These are phyloP conservation scores for Backusella australiensis DNA, from an alignment of 192 early-diverging fungal genomes.

Conservation along the genomic window DNA sequence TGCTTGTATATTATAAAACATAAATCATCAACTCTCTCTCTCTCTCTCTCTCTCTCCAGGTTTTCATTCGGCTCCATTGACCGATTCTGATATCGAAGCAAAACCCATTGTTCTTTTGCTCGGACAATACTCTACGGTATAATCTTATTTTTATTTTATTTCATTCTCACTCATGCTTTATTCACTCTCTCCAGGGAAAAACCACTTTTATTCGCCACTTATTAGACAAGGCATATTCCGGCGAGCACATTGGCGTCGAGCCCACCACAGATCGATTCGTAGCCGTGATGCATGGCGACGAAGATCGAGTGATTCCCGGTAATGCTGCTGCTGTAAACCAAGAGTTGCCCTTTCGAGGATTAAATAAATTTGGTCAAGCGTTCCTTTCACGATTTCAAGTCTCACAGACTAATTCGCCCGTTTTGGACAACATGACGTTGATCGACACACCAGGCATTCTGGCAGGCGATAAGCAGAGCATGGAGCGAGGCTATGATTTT, in stretches of 20 bases:
- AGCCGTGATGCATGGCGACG: conserved; percentile 71
- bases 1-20: no score
- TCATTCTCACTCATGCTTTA: no score
- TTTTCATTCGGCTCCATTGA: conserved; percentile 68
- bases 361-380: conserved; percentile 73
- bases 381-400: conserved; percentile 80
- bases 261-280: conserved; percentile 85
- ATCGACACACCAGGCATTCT: conserved; percentile 86
- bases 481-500: conserved; percentile 77
- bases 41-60: conserved; percentile 3
- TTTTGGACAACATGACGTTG: conserved; percentile 75
- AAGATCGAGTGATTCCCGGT: conserved; percentile 78
- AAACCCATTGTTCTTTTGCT: conserved; percentile 82
- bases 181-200: conserved; percentile 51
- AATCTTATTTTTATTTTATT: no score
- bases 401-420: conserved; percentile 70
- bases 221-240: conserved; percentile 73
- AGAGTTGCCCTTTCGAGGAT: conserved; percentile 70
- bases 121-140: conserved; percentile 77
- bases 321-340: conserved; percentile 76
- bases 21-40: not conserved
- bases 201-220: conserved; percentile 79
- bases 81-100: conserved; percentile 75
- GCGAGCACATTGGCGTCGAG: conserved; percentile 77
- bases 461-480: conserved; percentile 73